These are phyloP conservation scores for Aspergillus neotritici DNA, from an alignment of 2,329 filamentous ascomycete species.

Conservation along the genomic window DNA sequence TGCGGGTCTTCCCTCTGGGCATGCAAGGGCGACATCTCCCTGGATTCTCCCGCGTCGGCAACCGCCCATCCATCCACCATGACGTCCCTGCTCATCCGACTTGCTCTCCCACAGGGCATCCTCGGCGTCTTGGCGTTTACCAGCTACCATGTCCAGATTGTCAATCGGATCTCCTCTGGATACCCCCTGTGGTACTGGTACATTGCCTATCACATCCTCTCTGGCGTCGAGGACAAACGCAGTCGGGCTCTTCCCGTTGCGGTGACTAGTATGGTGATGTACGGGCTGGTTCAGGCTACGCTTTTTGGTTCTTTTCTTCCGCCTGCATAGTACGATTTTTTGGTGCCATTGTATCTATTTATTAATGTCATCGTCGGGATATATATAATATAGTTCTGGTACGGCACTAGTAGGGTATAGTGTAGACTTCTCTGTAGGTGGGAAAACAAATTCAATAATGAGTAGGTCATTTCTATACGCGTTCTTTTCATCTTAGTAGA, in stretches of 20 bases:
- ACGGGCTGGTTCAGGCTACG: constrained; percentile 73
- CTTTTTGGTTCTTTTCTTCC: constrained; percentile 88
- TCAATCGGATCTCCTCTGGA: constrained; percentile 79
- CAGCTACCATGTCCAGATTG: constrained; percentile 88
- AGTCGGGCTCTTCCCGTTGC: constrained; percentile 29
- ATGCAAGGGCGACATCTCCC: constrained; percentile 23
- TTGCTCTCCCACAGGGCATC: constrained; percentile 68
- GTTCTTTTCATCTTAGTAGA: too few relatives aligned
- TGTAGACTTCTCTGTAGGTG: too few relatives aligned
- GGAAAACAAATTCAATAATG: too few relatives aligned
- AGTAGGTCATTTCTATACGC: too few relatives aligned
- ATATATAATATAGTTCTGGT: neutral
- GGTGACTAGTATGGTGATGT: constrained; percentile 69
- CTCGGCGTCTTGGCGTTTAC: constrained; percentile 67
- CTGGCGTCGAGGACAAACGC: constrained; percentile 15
- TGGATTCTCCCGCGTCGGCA: constrained; percentile 19
- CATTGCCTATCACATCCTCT: constrained; percentile 49
- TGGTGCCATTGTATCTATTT: neutral
- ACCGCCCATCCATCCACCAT: constrained; percentile 15
- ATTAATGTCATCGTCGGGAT: neutral
- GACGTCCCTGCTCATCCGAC: constrained; percentile 40
- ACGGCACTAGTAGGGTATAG: neutral
- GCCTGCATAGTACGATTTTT: constrained; percentile 56
- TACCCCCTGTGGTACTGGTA: constrained; percentile 89
- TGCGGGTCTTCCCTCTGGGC: constrained; percentile 53